Evolutionary conservation across 805 yeast genomes (phyloP), one percentile per base, ranked within the genome.

Genomic region (Clavispora fructus): DNA sequence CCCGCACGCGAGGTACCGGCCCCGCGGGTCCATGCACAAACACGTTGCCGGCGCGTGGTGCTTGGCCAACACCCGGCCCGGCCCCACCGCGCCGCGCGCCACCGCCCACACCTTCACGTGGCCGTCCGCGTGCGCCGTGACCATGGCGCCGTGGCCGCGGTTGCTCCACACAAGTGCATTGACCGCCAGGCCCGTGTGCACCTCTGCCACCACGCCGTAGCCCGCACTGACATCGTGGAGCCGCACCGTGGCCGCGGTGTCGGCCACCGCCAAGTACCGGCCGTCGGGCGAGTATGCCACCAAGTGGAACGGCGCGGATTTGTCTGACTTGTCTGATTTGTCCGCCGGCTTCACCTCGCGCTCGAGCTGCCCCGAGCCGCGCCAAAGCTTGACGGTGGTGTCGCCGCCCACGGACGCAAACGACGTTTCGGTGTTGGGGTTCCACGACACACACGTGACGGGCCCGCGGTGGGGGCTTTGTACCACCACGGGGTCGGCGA

Each of bases 361-460:
- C 33, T 52, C 53, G 14, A 48, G 46, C 28, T 45, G 32, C 7
- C 56, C 57, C 14, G 35, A 32, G 6, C 41, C 42, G 23, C 44
- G 42, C 57, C 57, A 54, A 25, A 77, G 49, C 51, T 74, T 74
- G 32, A 80, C 62, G 39, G 49, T 54, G 11, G 67, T 65, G 53
- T 78, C 85, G 27, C 68, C 54, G 6, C 80, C 80, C 31, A 75
- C 80, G 6, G 77, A 66, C 3, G 76, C 81, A 44, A 80, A 65
- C 11, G 65, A 53, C 37, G 66, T 65, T 27, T 78, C 77, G 27
- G 67, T 57, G 16, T 57, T 56, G 0, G 85, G 83, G 40, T 74
- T 65, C 83, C 83, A 80, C 2, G 71, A 53, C 8, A 80, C 48
- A 19, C 68, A 50, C 44, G 69, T 73, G 17, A 74, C 74, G 1